Base-by-base conservation (phyloP, 1,139 yeast species). In the Kodamaea anthophila region DNA sequence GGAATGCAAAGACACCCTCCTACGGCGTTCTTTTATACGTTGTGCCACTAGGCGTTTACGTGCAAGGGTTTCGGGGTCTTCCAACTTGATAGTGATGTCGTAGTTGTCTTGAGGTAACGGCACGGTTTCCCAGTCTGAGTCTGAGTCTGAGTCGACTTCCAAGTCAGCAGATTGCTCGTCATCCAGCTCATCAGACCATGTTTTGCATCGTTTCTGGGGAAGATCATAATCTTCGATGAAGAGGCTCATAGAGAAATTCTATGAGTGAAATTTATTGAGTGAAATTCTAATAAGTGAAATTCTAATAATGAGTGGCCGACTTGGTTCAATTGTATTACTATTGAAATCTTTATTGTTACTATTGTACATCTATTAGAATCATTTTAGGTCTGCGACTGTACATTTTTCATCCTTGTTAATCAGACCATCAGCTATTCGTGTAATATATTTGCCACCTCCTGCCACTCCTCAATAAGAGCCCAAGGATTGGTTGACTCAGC, bases 381-480 rank as follows among this genome's bases (percentile, higher is more conserved):
- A n/a, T n/a, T n/a, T n/a, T n/a, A n/a, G n/a, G n/a, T n/a, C n/a
- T n/a, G n/a, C n/a, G n/a, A n/a, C n/a, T n/a, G n/a, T n/a, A n/a
- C n/a, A n/a, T n/a, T n/a, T n/a, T n/a, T n/a, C n/a, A n/a, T n/a
- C n/a, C n/a, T n/a, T n/a, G n/a, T n/a, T n/a, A n/a, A n/a, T n/a
- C n/a, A n/a, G n/a, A n/a, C n/a, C n/a, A n/a, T n/a, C n/a, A n/a
- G n/a, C n/a, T n/a, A n/a, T 13, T 10, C 3, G 25, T 64, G 68
- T 13, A 65, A 46, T 12, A 60, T 47, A 11, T 45, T 46, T 27
- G 64, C 49, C 11, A 65, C 42, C 4, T 47, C 47, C 9, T 46
- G 39, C 63, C 62, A 64, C 39, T 65, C 70, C 2, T 44, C 42
- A n/a, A 62, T 40, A 30, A 59, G 36, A 7, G 42, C 35, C 59